phyloP scores from a whole-genome alignment of 2,329 filamentous ascomycete genomes.

The Diplodia mutila region DNA sequence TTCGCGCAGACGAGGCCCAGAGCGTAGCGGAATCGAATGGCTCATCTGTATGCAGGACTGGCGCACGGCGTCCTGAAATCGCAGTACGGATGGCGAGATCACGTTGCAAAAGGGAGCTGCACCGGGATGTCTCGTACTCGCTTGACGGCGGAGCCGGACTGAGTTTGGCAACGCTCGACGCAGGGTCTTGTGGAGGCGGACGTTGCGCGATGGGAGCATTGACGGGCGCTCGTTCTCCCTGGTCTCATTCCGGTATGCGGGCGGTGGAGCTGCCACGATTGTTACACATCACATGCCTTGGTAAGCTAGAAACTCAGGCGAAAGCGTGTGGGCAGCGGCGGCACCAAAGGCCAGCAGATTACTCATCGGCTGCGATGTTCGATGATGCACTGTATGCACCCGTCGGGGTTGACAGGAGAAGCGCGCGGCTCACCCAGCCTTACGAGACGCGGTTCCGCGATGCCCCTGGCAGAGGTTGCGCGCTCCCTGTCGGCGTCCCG shows the following conservation, averaged over 20 bases:
- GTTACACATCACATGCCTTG: background rate
- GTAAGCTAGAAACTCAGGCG: too few species aligned
- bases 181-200: slow-evolving; percentile 13
- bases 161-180: slow-evolving; percentile 14
- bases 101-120: background rate
- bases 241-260: background rate
- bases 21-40: background rate
- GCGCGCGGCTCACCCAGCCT: slow-evolving; percentile 18
- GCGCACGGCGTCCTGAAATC: background rate
- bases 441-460: background rate
- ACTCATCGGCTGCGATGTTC: slow-evolving; percentile 5
- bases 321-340: too few species aligned
- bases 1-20: background rate
- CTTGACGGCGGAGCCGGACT: slow-evolving; percentile 4
- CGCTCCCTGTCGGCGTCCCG: slow-evolving; percentile 9
- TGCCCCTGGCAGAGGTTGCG: background rate
- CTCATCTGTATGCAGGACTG: background rate
- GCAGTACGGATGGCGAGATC: slow-evolving; percentile 5
- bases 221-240: background rate
- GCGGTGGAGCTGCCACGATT: background rate
- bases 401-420: background rate
- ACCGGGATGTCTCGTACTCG: slow-evolving; percentile 13
- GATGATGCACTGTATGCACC: slow-evolving; percentile 12
- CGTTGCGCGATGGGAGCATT: slow-evolving; percentile 5
- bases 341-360: background rate